Conservation (phyloP, 176 grass and related monocot genomes). For the Oryza nivara region DNA sequence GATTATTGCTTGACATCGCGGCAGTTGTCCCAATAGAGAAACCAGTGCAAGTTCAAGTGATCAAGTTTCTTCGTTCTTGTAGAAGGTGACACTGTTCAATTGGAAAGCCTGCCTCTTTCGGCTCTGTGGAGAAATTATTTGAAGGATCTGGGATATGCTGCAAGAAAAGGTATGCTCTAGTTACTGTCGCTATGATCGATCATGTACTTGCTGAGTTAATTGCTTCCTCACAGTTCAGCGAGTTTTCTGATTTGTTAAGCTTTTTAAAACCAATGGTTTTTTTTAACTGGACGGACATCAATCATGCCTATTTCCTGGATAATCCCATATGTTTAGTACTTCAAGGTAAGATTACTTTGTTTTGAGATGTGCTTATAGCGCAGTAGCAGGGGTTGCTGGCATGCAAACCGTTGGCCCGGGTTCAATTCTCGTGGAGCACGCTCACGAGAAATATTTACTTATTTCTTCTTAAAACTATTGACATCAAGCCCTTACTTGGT, state of each 20-base stretch:
- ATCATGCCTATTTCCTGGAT: neutral
- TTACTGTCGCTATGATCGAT: neutral
- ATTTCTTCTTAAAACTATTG: too few species aligned
- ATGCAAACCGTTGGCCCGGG: too few species aligned
- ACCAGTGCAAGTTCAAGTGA: slow-evolving; percentile 56
- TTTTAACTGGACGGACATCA: neutral
- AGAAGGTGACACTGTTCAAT: slow-evolving; percentile 58
- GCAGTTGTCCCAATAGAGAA: slow-evolving; percentile 73
- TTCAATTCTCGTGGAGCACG: too few species aligned
- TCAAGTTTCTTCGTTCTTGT: slow-evolving; percentile 70
- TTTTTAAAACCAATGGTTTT: neutral
- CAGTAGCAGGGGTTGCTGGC: too few species aligned
- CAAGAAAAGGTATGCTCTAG: slow-evolving; percentile 73
- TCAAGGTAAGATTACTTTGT: neutral
- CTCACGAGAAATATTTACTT: too few species aligned
- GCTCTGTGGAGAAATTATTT: slow-evolving; percentile 87
- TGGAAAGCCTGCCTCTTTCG: slow-evolving; percentile 74
- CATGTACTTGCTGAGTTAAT: neutral
- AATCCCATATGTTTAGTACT: neutral
- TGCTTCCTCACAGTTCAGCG: neutral
- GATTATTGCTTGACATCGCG: slow-evolving; percentile 61
- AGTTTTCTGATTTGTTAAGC: neutral
- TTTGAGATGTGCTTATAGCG: too few species aligned
- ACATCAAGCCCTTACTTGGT: too few species aligned
- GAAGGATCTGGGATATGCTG: slow-evolving; percentile 87